Evolutionary conservation across 306 rosid species (phyloP), one percentile per base, ranked within the genome.

Genomic region (Cicer pinnatifidum): DNA sequence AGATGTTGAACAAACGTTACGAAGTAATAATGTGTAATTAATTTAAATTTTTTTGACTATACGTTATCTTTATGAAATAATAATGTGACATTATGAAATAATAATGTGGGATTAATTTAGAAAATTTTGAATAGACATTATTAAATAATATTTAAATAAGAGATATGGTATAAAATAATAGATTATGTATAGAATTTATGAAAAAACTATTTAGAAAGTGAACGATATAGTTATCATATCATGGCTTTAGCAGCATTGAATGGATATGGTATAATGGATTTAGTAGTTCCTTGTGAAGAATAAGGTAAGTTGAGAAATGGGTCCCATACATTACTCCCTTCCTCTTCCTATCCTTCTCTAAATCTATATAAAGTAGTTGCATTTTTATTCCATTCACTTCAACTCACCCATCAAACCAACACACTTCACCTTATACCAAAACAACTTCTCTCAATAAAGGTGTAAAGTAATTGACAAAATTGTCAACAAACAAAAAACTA

Each of bases 351-450:
- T 69, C 79, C 0, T 56, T 47, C 84, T 77, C 79, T 65, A 69
- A 80, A 81, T 77, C 80, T 81, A 80, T 84, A 80, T 80, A 84
- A 80, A 80, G 50, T 68, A 61, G 0, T 35, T 20, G 11, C 73
- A 71, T 19, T 78, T 72, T 59, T 57, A 71, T 62, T 40, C 16
- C 17, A n/a, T 65, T 64, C 54, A 45, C 39, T 57, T 83, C 60
- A 71, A 75, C 78, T 47, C 39, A 57, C 37, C 75, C 19, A 82
- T 78, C 80, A 69, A 60, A 51, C 15, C 53, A 43, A 44, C 57
- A 60, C 82, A 51, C 67, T 39, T 72, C 54, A 72, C 79, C 81
- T 66, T 51, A 19, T 60, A 39, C 4, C 20, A 28, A 4, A 48
- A 62, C 5, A 23, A 0, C 2, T 6, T 2, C 9, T 28, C 62